Percentiles rank a stretch among this genome's conserved stretches.
phyloP scores from a whole-genome alignment of 169 alveolate species.

The Babesia gibsoni region DNA sequence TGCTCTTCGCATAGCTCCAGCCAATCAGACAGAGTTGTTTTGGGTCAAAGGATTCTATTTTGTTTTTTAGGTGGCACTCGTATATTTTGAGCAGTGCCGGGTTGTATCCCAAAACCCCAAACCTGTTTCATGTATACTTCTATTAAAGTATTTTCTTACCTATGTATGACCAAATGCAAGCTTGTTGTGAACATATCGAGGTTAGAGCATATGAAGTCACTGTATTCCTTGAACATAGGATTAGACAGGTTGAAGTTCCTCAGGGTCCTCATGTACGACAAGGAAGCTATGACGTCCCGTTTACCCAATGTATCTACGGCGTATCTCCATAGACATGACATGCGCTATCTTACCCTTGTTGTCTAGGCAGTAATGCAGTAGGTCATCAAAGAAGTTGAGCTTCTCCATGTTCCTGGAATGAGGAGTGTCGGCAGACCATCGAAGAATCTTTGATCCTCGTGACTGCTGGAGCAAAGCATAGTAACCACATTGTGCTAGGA shows the following conservation, averaged over 20 bases:
- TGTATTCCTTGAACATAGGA: constrained; percentile 27
- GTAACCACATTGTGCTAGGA: not conserved
- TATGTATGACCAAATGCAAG: constrained; percentile 49
- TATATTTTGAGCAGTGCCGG: constrained; percentile 52
- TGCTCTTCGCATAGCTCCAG: constrained; percentile 63
- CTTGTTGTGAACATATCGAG: constrained; percentile 20
- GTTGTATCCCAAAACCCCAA: constrained; percentile 53
- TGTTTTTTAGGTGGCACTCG: constrained; percentile 13
- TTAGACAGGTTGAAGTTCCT: constrained; percentile 39
- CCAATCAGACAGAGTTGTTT: constrained; percentile 46
- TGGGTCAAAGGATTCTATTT: constrained; percentile 11
- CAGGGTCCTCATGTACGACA: constrained; percentile 60
- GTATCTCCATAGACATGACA: not conserved
- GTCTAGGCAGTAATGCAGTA: constrained; percentile 59
- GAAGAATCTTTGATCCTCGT: constrained; percentile 49
- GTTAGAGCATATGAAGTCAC: constrained; percentile 37
- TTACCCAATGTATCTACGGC: constrained; percentile 47
- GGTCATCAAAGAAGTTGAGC: constrained; percentile 59
- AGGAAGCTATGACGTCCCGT: constrained; percentile 63
- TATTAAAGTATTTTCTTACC: constrained; percentile 5
- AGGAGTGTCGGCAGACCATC: constrained; percentile 66
- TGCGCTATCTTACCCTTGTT: constrained; percentile 9
- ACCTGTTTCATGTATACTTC: constrained; percentile 15
- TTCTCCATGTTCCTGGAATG: constrained; percentile 55
- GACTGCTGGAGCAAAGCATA: not conserved